A percentile compares a stretch with the other conserved stretches of the same genome.
Conservation (phyloP, 2,329 filamentous ascomycete genomes). For the Pleoardoris graminearum region DNA sequence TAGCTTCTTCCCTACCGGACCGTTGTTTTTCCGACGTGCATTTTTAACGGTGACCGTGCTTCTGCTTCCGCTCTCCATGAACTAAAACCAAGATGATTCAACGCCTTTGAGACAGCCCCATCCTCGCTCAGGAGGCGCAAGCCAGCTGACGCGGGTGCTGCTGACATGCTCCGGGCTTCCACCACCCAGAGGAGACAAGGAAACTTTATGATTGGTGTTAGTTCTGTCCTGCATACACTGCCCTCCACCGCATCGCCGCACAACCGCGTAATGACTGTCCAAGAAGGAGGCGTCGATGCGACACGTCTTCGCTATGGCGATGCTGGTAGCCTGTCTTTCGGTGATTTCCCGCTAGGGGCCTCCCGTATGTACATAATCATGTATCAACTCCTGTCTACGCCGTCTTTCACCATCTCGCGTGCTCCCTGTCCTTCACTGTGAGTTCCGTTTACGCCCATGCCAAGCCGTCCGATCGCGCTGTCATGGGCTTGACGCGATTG, state of each 20-base stretch:
- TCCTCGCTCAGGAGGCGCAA: constrained; percentile 56
- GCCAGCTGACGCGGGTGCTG: constrained; percentile 54
- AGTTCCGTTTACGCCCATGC: background rate
- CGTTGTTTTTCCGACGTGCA: constrained; percentile 11
- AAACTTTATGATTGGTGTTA: constrained; percentile 51
- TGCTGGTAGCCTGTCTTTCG: background rate
- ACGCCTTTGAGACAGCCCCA: constrained; percentile 60
- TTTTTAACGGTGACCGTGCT: constrained; percentile 17
- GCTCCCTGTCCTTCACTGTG: background rate
- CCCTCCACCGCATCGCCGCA: background rate
- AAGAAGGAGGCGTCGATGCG: background rate
- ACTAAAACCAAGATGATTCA: constrained; percentile 83
- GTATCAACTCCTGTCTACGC: background rate
- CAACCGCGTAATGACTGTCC: background rate
- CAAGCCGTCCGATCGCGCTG: background rate
- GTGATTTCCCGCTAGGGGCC: background rate
- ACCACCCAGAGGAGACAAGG: constrained; percentile 53
- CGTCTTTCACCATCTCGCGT: background rate
- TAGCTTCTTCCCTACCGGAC: constrained; percentile 23
- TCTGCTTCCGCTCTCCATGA: constrained; percentile 57
- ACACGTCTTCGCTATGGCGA: background rate
- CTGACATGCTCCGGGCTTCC: constrained; percentile 53
- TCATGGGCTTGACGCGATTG: constrained; percentile 1
- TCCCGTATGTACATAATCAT: background rate
- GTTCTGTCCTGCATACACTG: constrained; percentile 34